Evolutionary conservation across 495 filamentous ascomycete genomes (phyloP), one percentile per base, ranked within the genome.

Genomic region (Tuber aestivum): DNA sequence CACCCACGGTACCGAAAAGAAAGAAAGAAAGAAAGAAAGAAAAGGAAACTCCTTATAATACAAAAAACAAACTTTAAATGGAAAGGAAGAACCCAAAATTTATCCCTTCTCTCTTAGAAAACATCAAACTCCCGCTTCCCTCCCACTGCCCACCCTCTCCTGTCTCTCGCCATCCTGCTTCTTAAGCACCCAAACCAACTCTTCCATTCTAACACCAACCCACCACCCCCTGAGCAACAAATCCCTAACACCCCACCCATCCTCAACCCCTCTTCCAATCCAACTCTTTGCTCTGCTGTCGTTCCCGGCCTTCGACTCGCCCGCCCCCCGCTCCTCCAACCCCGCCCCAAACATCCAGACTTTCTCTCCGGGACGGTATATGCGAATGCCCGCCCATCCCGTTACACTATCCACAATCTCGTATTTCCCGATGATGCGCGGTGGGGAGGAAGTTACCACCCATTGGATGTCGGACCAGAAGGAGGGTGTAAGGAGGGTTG

Each of bases 391-490:
- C 20, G 87, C 88, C 83, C 90, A 96, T 0, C 90, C 93, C 74
- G 90, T 84, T 1, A 97, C 87, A 0, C 88, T 87, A 32, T 88
- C 88, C 14, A 95, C 83, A 16, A 89, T 86, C 76, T 93, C 87
- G 94, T 94, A 99, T 3, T 85, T 85, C 0, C 90, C 91, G 74
- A 91, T 88, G 1, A 87, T 84, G 41, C 82, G 81, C 61, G 84
- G 86, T 21, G 90, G 90, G 35, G 89, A 85, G 84, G 95, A 93
- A 16, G 91, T 87, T 9, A 98, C 86, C 10, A 89, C 89, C 80
- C 93, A 99, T 80, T 97, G 92, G 75, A 97, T 94, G 40, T 86
- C 84, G 5, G 87, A 84, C 95, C 95, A 98, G 84, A 97, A 98
- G 4, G 83, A 77, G 3, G 90, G 88, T 40, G 86, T 84, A 10